Evolutionary conservation across 441 rosid species (phyloP).

Genomic region (Syzygium syzygioides): DNA sequence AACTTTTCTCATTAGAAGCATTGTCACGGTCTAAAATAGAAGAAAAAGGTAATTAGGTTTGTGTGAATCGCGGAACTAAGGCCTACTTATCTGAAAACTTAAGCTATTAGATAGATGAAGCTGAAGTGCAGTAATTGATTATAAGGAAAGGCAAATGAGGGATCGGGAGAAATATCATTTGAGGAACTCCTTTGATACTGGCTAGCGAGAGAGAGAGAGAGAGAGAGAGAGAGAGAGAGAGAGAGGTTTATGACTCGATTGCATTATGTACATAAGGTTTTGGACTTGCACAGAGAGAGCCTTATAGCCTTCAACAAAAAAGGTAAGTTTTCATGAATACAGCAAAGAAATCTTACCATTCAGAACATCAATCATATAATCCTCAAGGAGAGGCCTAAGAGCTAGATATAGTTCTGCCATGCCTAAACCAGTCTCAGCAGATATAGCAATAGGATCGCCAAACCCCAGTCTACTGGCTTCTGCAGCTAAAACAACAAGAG

Average conservation of each 20-base stretch:
- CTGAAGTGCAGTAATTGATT: neutral
- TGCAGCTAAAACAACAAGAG: constrained; percentile 56
- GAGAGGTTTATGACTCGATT: neutral
- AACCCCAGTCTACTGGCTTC: constrained; percentile 70
- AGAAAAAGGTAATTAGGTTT: neutral
- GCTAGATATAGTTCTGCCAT: constrained; percentile 73
- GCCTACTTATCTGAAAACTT: neutral
- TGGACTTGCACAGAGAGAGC: neutral
- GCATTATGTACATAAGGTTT: neutral
- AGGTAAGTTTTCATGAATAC: neutral
- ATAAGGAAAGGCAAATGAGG: neutral
- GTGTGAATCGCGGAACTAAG: neutral
- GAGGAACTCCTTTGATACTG: neutral
- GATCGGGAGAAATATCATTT: neutral
- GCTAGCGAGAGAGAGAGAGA: neutral
- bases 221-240: neutral
- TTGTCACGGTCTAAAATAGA: constrained; percentile 16
- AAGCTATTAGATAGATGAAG: neutral
- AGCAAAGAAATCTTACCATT: constrained; percentile 39
- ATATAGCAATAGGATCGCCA: constrained; percentile 84
- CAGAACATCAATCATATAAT: constrained; percentile 41
- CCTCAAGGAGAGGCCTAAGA: constrained; percentile 65
- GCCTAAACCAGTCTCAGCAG: constrained; percentile 96
- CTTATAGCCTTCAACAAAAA: neutral
- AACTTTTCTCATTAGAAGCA: constrained; percentile 19